A percentile compares a stretch with the other conserved stretches of the same genome.
These are phyloP conservation scores for Scheffersomyces lignicola DNA, from an alignment of 1,139 yeast species.

Conservation along the genomic window DNA sequence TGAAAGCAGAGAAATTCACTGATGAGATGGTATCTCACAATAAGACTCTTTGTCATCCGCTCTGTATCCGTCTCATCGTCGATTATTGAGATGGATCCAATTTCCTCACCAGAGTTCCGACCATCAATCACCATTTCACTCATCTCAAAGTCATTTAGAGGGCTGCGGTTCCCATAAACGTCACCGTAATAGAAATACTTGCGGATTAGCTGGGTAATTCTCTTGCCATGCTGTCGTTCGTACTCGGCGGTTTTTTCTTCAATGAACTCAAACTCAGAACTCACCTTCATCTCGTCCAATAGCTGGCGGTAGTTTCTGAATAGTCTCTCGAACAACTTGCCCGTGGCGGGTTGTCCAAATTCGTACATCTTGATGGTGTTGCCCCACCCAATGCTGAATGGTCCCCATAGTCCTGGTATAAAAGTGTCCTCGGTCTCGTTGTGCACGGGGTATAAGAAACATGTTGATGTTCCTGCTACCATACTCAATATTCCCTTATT, in stretches of 20 bases:
- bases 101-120: slow-evolving; percentile 11
- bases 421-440: slow-evolving; percentile 13
- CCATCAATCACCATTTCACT: slow-evolving; percentile 51
- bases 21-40: slow-evolving; percentile 42
- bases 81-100: slow-evolving; percentile 3
- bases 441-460: slow-evolving; percentile 37
- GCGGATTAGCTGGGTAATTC: slow-evolving; percentile 33
- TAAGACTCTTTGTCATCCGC: slow-evolving; percentile 16
- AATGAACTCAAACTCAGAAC: slow-evolving; percentile 23
- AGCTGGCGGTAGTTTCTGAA: slow-evolving; percentile 26
- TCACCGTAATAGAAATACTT: slow-evolving; percentile 53
- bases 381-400: slow-evolving; percentile 34
- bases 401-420: slow-evolving; percentile 58
- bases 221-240: slow-evolving; percentile 14
- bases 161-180: slow-evolving; percentile 56
- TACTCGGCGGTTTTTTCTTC: slow-evolving; percentile 30
- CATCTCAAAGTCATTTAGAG: slow-evolving; percentile 50
- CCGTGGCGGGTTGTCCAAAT: slow-evolving; percentile 61
- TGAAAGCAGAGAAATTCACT: slow-evolving; percentile 55
- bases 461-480: slow-evolving; percentile 65
- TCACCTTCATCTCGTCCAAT: slow-evolving; percentile 13
- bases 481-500: slow-evolving; percentile 28
- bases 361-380: slow-evolving; percentile 36
- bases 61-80: slow-evolving; percentile 11
- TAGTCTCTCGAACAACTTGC: slow-evolving; percentile 48